Evolutionary conservation across 2,329 filamentous ascomycete genomes (phyloP).

Genomic region (Penicillium sclerotiorum): DNA sequence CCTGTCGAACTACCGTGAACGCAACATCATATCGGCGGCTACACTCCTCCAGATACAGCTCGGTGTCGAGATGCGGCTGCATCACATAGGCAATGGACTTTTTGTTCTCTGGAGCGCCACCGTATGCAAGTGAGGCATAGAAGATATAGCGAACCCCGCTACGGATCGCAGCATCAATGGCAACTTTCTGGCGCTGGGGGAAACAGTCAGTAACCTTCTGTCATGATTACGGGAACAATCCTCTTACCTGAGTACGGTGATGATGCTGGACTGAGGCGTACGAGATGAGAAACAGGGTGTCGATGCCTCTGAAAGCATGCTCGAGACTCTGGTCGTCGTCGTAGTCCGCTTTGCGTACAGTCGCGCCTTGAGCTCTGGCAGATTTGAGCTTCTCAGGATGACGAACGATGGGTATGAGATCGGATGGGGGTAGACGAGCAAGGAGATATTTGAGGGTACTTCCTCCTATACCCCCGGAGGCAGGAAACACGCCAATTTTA

Average conservation of each 20-base stretch:
- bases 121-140: constrained; percentile 18
- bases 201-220: no score
- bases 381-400: background rate
- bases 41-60: constrained; percentile 10
- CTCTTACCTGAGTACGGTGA: background rate
- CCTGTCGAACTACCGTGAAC: constrained; percentile 56
- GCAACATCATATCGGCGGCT: constrained; percentile 29
- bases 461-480: constrained; percentile 11
- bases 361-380: background rate
- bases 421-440: background rate
- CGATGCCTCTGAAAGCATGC: constrained; percentile 8
- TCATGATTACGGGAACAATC: no score
- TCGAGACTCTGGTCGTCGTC: constrained; percentile 6
- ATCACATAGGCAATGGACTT: constrained; percentile 19
- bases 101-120: constrained; percentile 1
- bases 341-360: constrained; percentile 7
- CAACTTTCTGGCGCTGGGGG: constrained; percentile 3
- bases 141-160: constrained; percentile 21
- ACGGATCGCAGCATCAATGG: constrained; percentile 11
- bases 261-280: constrained; percentile 9
- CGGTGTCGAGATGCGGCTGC: constrained; percentile 18
- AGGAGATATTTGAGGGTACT: constrained; percentile 12
- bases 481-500: constrained; percentile 6
- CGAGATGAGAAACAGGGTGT: constrained; percentile 9
- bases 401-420: background rate